These are phyloP conservation scores for Aspergillus sp. DNA, from an alignment of 2,329 filamentous ascomycete genomes.

Conservation along the genomic window DNA sequence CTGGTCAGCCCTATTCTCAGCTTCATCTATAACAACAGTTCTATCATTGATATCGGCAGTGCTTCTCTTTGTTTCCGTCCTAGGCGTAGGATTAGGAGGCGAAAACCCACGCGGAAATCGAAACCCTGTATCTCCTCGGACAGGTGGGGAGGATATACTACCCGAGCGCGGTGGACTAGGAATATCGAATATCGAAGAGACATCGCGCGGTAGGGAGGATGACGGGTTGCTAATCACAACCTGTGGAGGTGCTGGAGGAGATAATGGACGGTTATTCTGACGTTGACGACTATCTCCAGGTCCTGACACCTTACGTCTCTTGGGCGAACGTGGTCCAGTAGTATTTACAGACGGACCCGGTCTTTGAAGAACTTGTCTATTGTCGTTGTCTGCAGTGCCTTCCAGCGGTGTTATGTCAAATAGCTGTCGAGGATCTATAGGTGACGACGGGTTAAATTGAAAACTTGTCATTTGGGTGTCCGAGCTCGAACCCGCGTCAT, in stretches of 20 bases:
- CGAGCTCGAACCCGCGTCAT: constrained; percentile 31
- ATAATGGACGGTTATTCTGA: constrained; percentile 10
- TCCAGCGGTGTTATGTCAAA: not conserved
- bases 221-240: constrained; percentile 28
- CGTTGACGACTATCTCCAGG: constrained; percentile 10
- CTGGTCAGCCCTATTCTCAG: constrained; percentile 15
- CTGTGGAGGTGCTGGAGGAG: constrained; percentile 18
- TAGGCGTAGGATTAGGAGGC: constrained; percentile 27
- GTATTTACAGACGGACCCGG: constrained; percentile 1
- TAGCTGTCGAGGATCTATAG: constrained; percentile 12
- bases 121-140: constrained; percentile 28
- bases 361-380: constrained; percentile 3
- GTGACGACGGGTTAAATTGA: constrained; percentile 30
- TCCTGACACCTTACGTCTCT: constrained; percentile 38
- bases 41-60: constrained; percentile 19
- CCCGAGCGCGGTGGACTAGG: constrained; percentile 43
- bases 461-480: constrained; percentile 33
- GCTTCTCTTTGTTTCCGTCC: constrained; percentile 22
- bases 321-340: constrained; percentile 22
- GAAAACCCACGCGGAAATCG: constrained; percentile 38
- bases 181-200: constrained; percentile 31
- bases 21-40: constrained; percentile 12
- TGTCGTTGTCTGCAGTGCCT: not conserved
- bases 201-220: constrained; percentile 9
- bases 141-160: constrained; percentile 28